Base-by-base conservation (phyloP, 208 protist species). In the Acanthamoeba castellanii region DNA sequence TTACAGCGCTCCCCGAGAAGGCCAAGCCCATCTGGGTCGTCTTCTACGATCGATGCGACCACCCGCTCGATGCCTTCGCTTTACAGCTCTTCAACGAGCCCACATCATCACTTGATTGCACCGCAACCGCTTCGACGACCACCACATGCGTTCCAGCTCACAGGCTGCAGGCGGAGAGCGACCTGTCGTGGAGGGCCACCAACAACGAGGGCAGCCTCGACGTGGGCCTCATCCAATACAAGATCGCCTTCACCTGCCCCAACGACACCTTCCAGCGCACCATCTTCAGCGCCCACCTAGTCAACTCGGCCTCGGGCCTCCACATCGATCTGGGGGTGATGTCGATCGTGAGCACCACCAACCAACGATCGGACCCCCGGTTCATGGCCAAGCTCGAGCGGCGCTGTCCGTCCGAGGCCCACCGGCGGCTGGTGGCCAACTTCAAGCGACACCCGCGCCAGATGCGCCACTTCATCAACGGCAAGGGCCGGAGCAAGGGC, bases 161-260 rank as follows among this genome's bases (percentile, higher is more conserved):
- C 68, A 74, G 20, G 68, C 68, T 74, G 3, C 18, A 37, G 68
- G 18, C n/a, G 20, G 68, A 42, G 11, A 3, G 7, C 7, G 68
- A 74, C 18, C 9, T 74, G n/a, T 74, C 68, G 32, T 74, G 68
- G 68, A 2, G 25, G 4, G 32, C 68, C 3, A 14, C 68, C 30
- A 74, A 42, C 68, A 30, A 30, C 8, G 68, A 74, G n/a, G 59
- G 59, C 59, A 64, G 59, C 18, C 59, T 64, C 59, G 68, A 74
- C 37, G 30, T 42, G 68, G 32, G 68, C 68, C 68, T 74, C 30
- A 13, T 37, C 7, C 68, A 74, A 37, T 74, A 74, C 68, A 74
- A 74, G 68, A 74, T 74, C 25, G 68, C 68, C 30, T 74, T 74
- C 68, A 42, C 68, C n/a, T 74, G 68, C n/a, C 68, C 68, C n/a